Base-by-base conservation (phyloP, 2,329 filamentous ascomycete genomes). In the Tolypocladium sp. region DNA sequence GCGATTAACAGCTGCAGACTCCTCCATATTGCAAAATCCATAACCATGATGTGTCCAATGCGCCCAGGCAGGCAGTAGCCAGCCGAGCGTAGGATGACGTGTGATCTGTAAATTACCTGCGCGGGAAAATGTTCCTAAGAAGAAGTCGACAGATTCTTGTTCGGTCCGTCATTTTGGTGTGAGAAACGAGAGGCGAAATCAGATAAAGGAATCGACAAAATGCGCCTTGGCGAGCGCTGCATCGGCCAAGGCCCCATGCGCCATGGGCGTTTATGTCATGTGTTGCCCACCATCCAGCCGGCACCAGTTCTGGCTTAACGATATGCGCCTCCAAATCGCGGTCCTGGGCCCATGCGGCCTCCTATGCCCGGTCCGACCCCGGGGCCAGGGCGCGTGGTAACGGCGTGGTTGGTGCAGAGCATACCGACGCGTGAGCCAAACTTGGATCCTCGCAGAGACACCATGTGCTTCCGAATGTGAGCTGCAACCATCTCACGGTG, bases 381-480 rank as follows among this genome's bases (percentile, higher is more conserved):
- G 64, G 92, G 91, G 49, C 92, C 93, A 62, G 93, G 92, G 58
- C 92, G 91, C 66, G 92, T 97, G 57, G 90, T 84, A 66, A 92
- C 86, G 55, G 91, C 91, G 42, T 92, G 93, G 74, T 97, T 97
- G 76, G 91, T 96, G 79, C 95, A 99, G 58, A 99, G 88, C 93
- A 99, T 97, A 38, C 94, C 94, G 63, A 99, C 94, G 60, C 94
- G 91, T 61, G 94, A 99, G 62, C 94, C 94, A 72, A 97, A 99
- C 75, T 99, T 99, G 70, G 94, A 97, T 59, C 94, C 94, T 62
- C 94, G 90, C 55, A 99, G 88, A 59, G 94, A 99, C 10, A 99
- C 94, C 94, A 99, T 99, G 75, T 99, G 94, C 83, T 97, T 97
- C 67, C 91, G 89, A 68, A 99, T 96, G 71, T 99, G 94, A 59